These are phyloP conservation scores for Phytophthora foliorum DNA, from an alignment of 352 stramenopile genomes.

Conservation along the genomic window DNA sequence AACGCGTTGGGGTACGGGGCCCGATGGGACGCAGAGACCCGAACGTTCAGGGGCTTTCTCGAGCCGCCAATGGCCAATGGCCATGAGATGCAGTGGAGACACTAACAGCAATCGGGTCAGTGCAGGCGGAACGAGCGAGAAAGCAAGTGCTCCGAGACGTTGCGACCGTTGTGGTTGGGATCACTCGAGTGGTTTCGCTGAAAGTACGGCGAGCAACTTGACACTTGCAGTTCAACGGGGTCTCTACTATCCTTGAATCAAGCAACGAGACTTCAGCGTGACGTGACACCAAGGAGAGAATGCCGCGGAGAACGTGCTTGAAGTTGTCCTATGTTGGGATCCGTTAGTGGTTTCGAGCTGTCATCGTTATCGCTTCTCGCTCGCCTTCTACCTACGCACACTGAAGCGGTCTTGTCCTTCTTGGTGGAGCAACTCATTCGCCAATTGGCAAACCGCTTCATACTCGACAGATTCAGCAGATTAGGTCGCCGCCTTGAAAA, in stretches of 20 bases:
- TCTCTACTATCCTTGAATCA: neutral
- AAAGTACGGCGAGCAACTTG: constrained; percentile 20
- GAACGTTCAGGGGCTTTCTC: constrained; percentile 81
- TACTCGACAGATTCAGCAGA: constrained; percentile 24
- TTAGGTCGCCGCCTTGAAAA: neutral
- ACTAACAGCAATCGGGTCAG: constrained; percentile 33
- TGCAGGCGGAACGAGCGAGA: constrained; percentile 17
- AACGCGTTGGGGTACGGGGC: constrained; percentile 76
- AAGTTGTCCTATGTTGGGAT: constrained; percentile 22
- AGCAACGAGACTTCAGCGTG: neutral
- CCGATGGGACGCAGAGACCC: constrained; percentile 69
- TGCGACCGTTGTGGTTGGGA: constrained; percentile 27
- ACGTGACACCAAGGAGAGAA: constrained; percentile 19
- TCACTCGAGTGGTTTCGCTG: constrained; percentile 29
- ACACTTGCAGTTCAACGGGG: neutral
- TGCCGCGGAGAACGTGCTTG: constrained; percentile 23
- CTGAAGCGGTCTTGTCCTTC: constrained; percentile 2
- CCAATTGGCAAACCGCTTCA: constrained; percentile 31
- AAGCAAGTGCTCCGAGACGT: constrained; percentile 23
- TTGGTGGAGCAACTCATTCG: constrained; percentile 29
- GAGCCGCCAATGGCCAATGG: constrained; percentile 85
- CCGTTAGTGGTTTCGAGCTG: constrained; percentile 30
- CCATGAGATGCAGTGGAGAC: constrained; percentile 77
- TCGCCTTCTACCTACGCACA: neutral
- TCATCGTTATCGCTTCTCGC: constrained; percentile 7